Evolutionary conservation across 441 rosid genomes (phyloP).

Genomic region (Aleurites moluccanus): DNA sequence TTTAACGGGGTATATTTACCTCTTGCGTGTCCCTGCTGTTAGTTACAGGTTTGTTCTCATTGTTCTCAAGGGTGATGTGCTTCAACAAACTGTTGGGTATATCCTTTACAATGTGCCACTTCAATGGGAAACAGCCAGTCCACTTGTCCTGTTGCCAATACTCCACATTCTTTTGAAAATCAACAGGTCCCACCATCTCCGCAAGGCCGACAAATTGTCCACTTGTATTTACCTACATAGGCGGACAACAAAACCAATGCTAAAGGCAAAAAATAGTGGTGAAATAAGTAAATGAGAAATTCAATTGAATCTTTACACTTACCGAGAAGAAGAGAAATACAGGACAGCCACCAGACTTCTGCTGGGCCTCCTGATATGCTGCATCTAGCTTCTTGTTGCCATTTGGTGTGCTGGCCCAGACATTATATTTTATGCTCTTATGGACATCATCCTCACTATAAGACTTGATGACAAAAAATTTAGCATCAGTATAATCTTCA

Average conservation of each 20-base stretch:
- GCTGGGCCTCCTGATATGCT: slow-evolving; percentile 76
- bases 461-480: slow-evolving; percentile 84
- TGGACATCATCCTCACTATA: slow-evolving; percentile 97
- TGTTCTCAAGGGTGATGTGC: slow-evolving; percentile 86
- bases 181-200: slow-evolving; percentile 90
- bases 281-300: not conserved
- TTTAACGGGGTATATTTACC: slow-evolving; percentile 35
- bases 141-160: slow-evolving; percentile 99
- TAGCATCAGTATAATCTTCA: slow-evolving; percentile 58
- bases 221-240: slow-evolving; percentile 74
- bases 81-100: slow-evolving; percentile 86
- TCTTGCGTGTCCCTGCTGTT: slow-evolving; percentile 97
- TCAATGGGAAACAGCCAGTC: slow-evolving; percentile 90
- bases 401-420: slow-evolving; percentile 96
- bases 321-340: slow-evolving; percentile 87
- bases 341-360: slow-evolving; percentile 70
- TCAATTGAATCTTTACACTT: slow-evolving; percentile 29
- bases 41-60: slow-evolving; percentile 93
- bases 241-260: not conserved
- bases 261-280: not conserved
- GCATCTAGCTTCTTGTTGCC: slow-evolving; percentile 96
- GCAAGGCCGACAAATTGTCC: slow-evolving; percentile 96
- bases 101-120: slow-evolving; percentile 93
- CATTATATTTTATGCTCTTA: slow-evolving; percentile 83
- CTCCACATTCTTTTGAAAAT: slow-evolving; percentile 72